phyloP scores from a whole-genome alignment of 1,284 basidiomycete genomes.

The Cutaneotrichosporon sp. region DNA sequence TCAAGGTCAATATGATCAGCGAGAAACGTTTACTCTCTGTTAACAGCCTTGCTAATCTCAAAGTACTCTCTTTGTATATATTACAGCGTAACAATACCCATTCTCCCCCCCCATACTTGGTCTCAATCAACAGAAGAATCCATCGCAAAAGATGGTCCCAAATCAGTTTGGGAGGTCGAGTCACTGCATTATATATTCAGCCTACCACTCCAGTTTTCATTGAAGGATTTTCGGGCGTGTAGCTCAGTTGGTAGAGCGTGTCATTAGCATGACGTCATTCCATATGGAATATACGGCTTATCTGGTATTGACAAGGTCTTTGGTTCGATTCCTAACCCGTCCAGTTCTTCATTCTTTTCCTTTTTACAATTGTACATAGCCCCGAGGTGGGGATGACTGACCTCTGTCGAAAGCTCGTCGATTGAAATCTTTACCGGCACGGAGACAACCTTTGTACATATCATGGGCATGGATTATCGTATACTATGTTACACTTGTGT shows the following conservation, averaged over 20 bases:
- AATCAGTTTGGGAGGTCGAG: too few relatives aligned
- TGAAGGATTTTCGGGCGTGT: background rate
- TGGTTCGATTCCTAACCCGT: constrained; percentile 7
- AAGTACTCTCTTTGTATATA: too few relatives aligned
- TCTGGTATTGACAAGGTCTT: background rate
- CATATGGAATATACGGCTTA: background rate
- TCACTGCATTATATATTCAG: background rate
- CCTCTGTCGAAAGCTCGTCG: background rate
- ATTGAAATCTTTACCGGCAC: too few relatives aligned
- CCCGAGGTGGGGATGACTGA: background rate
- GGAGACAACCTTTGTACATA: background rate
- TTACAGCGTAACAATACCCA: too few relatives aligned
- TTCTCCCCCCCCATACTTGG: too few relatives aligned
- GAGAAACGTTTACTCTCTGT: background rate
- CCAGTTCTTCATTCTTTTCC: background rate
- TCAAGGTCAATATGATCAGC: background rate
- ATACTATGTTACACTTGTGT: background rate
- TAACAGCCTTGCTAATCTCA: too few relatives aligned
- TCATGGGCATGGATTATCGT: background rate
- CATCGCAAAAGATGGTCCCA: too few relatives aligned
- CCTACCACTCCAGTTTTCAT: background rate
- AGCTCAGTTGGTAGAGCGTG: constrained; percentile 7
- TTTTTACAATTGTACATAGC: background rate
- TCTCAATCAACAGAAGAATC: too few relatives aligned
- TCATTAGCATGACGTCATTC: constrained; percentile 1